Conservation (phyloP, 352 stramenopile species). For the Globisporangium echinulatum region DNA sequence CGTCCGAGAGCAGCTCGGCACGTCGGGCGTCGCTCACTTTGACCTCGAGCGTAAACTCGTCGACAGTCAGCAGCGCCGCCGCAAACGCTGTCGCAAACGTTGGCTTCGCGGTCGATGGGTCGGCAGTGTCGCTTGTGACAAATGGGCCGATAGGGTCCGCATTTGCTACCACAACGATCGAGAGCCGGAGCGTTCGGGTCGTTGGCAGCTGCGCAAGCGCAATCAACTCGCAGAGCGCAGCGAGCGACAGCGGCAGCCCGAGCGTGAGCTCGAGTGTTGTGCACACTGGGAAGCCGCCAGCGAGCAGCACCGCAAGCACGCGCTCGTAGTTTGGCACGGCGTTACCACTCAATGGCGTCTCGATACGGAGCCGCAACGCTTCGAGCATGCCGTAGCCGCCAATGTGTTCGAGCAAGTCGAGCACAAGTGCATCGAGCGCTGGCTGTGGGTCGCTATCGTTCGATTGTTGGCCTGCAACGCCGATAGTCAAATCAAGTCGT, state of each 20-base stretch:
- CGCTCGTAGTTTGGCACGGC: conserved; percentile 11
- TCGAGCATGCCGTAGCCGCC: conserved; percentile 19
- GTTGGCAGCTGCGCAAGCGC: conserved; percentile 13
- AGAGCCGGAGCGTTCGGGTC: conserved; percentile 19
- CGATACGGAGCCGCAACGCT: conserved; percentile 17
- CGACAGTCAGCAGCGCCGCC: conserved; percentile 2
- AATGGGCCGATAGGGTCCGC: not conserved
- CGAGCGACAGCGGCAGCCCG: conserved; percentile 16
- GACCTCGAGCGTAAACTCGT: conserved; percentile 15
- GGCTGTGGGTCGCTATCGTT: not conserved
- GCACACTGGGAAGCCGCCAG: conserved; percentile 36
- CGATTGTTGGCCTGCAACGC: not conserved
- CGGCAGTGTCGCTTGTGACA: not conserved
- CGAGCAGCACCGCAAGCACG: conserved; percentile 28
- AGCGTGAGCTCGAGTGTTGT: conserved; percentile 32
- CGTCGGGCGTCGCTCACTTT: conserved; percentile 8
- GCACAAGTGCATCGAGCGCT: conserved; percentile 15
- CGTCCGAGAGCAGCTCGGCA: conserved; percentile 11
- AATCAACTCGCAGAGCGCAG: conserved; percentile 14
- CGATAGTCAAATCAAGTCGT: conserved; percentile 32
- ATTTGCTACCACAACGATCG: conserved; percentile 5
- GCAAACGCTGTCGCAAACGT: conserved; percentile 12
- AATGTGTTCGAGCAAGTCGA: conserved; percentile 18
- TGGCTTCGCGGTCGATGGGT: not conserved
- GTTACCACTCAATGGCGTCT: conserved; percentile 4